Percentiles rank a stretch among this genome's conserved stretches.
Conservation (phyloP, 163 green algal species). For the Chloroidium sp. region DNA sequence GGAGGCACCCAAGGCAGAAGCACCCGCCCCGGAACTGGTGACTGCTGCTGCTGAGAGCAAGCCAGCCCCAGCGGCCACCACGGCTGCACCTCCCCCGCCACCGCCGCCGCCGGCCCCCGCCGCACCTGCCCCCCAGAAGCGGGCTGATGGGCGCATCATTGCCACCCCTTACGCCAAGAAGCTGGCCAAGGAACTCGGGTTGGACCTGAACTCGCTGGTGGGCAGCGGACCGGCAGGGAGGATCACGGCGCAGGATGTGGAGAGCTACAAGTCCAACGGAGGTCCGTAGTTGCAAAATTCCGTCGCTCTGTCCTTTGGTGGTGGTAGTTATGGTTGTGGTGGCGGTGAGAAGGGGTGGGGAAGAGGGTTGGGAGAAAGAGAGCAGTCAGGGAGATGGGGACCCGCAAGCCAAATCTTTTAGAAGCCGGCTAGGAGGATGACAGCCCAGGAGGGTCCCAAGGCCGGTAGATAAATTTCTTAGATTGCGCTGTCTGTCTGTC, state of each 20-base stretch:
- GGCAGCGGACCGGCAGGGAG: conserved; percentile 80
- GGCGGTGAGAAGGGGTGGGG: too few relatives aligned
- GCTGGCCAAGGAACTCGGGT: conserved; percentile 87
- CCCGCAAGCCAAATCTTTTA: too few relatives aligned
- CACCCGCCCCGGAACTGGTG: neutral
- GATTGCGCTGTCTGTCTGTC: too few relatives aligned
- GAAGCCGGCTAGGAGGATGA: too few relatives aligned
- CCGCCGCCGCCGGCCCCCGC: conserved; percentile 35
- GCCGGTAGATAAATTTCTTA: too few relatives aligned
- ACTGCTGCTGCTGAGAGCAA: neutral
- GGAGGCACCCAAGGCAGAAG: neutral
- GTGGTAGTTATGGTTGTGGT: too few relatives aligned
- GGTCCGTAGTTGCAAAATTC: too few relatives aligned
- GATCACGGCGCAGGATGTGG: conserved; percentile 83
- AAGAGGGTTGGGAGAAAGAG: too few relatives aligned
- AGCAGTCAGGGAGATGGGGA: too few relatives aligned
- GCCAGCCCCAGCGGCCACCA: neutral
- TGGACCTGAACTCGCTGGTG: conserved; percentile 72
- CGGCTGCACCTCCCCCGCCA: conserved; percentile 1
- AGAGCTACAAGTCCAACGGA: conserved; percentile 23
- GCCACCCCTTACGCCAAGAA: conserved; percentile 98
- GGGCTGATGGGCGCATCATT: conserved; percentile 56
- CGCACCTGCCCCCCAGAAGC: conserved; percentile 25
- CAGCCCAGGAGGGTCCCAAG: too few relatives aligned
- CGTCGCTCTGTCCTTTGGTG: too few relatives aligned